A percentile compares a stretch with the other conserved stretches of the same genome.
Conservation (phyloP, 2,329 filamentous ascomycete genomes). For the Elsinoe necatrix region DNA sequence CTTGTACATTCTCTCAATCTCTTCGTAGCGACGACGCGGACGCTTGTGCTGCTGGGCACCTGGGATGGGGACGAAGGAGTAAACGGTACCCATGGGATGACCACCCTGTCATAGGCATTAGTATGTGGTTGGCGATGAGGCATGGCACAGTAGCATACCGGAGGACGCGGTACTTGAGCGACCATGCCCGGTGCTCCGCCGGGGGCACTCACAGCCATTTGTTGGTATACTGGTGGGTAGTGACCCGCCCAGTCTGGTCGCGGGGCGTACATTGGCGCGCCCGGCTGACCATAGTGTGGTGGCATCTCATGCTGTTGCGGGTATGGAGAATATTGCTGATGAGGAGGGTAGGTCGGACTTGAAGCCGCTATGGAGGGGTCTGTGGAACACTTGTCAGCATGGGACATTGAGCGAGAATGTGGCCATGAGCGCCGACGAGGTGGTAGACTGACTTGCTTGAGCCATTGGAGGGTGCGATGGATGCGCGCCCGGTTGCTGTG, state of each 20-base stretch:
- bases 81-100: slow-evolving; percentile 64
- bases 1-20: slow-evolving; percentile 99
- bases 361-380: slow-evolving; percentile 86
- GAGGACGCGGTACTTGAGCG: slow-evolving; percentile 52
- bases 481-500: slow-evolving; percentile 47
- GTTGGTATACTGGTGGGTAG: slow-evolving; percentile 45
- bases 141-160: slow-evolving; percentile 46
- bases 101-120: slow-evolving; percentile 33
- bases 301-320: slow-evolving; percentile 77
- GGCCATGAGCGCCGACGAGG: not conserved
- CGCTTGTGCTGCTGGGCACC: slow-evolving; percentile 96
- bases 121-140: slow-evolving; percentile 22
- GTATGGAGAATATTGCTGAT: slow-evolving; percentile 78
- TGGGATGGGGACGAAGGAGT: slow-evolving; percentile 95
- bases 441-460: slow-evolving; percentile 88
- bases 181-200: slow-evolving; percentile 49
- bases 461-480: slow-evolving; percentile 83
- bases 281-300: slow-evolving; percentile 59
- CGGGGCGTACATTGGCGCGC: slow-evolving; percentile 49
- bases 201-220: slow-evolving; percentile 50
- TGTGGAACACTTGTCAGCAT: slow-evolving; percentile 97
- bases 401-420: slow-evolving; percentile 41
- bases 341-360: slow-evolving; percentile 81
- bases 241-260: slow-evolving; percentile 63
- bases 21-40: slow-evolving; percentile 85